Evolutionary conservation across 2,329 filamentous ascomycete species (phyloP).

Genomic region (Diaporthe eres): DNA sequence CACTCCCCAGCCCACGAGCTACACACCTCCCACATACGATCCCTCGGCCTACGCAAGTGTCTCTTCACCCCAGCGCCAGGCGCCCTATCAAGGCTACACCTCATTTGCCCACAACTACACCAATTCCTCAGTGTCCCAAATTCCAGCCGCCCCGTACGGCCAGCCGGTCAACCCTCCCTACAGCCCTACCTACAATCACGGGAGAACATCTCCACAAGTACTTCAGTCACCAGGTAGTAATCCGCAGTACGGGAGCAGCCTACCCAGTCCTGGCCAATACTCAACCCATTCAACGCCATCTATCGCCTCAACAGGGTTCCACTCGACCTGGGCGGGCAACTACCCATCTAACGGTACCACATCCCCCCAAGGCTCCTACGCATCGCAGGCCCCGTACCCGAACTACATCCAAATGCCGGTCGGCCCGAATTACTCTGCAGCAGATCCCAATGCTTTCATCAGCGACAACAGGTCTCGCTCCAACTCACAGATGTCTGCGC

Average conservation of each 20-base stretch:
- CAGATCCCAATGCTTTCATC: constrained; percentile 60
- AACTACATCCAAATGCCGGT: constrained; percentile 66
- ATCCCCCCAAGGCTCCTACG: constrained; percentile 41
- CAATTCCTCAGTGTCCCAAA: constrained; percentile 53
- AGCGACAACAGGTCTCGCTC: constrained; percentile 62
- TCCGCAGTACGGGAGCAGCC: constrained; percentile 56
- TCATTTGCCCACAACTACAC: constrained; percentile 60
- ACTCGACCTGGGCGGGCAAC: constrained; percentile 43
- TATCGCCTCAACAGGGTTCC: constrained; percentile 41
- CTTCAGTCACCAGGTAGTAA: constrained; percentile 38
- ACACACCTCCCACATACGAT: constrained; percentile 70
- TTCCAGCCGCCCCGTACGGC: constrained; percentile 51
- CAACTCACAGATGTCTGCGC: constrained; percentile 64
- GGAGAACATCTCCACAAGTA: constrained; percentile 36
- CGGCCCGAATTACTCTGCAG: constrained; percentile 63
- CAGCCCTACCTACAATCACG: constrained; percentile 42
- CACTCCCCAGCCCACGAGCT: constrained; percentile 58
- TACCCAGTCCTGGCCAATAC: constrained; percentile 54
- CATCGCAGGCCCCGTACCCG: constrained; percentile 65
- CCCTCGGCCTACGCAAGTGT: constrained; percentile 70
- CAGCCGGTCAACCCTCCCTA: constrained; percentile 56
- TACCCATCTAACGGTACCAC: constrained; percentile 44
- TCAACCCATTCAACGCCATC: constrained; percentile 46
- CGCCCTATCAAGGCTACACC: constrained; percentile 64
- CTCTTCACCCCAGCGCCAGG: constrained; percentile 63